phyloP scores from a whole-genome alignment of 495 filamentous ascomycete genomes.

The Xylaria cubensis region DNA sequence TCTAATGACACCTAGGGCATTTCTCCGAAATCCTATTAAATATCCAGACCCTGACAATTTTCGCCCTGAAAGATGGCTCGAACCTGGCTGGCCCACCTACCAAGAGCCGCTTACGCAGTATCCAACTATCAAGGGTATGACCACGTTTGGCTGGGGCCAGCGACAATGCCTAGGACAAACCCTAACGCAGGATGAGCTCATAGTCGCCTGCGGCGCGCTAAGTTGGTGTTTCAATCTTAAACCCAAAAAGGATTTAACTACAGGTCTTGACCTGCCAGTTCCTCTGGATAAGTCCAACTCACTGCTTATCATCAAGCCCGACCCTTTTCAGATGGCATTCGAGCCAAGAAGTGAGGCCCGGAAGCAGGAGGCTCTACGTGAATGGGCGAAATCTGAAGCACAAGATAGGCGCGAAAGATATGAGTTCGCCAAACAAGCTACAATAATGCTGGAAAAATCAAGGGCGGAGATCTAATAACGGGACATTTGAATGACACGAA shows the following conservation, averaged over 20 bases:
- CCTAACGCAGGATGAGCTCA: slow-evolving; percentile 59
- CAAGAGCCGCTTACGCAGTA: slow-evolving; percentile 52
- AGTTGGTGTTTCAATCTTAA: slow-evolving; percentile 59
- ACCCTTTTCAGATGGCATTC: slow-evolving; percentile 50
- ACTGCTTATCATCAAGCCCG: slow-evolving; percentile 51
- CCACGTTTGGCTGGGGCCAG: slow-evolving; percentile 66
- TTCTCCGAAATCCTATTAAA: slow-evolving; percentile 51
- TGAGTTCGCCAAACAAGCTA: slow-evolving; percentile 33
- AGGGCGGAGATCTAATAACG: not conserved
- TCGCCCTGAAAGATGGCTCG: slow-evolving; percentile 58
- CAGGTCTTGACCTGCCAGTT: slow-evolving; percentile 44
- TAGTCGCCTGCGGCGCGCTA: slow-evolving; percentile 53
- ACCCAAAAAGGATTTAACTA: slow-evolving; percentile 41
- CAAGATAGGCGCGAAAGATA: slow-evolving; percentile 35
- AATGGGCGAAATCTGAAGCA: slow-evolving; percentile 39
- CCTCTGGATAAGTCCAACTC: slow-evolving; percentile 52
- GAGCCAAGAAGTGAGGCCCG: slow-evolving; percentile 45
- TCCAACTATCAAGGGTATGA: slow-evolving; percentile 53
- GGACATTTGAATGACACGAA: not conserved
- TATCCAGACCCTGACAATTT: slow-evolving; percentile 60
- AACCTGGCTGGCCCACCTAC: slow-evolving; percentile 60
- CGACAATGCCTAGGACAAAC: slow-evolving; percentile 64
- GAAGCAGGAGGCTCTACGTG: slow-evolving; percentile 39
- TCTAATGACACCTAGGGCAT: slow-evolving; percentile 40
- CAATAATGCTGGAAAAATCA: not conserved